Evolutionary conservation across 768 basidiomycete genomes (phyloP), one percentile per base, ranked within the genome.

Genomic region (Flagelloscypha sp.): DNA sequence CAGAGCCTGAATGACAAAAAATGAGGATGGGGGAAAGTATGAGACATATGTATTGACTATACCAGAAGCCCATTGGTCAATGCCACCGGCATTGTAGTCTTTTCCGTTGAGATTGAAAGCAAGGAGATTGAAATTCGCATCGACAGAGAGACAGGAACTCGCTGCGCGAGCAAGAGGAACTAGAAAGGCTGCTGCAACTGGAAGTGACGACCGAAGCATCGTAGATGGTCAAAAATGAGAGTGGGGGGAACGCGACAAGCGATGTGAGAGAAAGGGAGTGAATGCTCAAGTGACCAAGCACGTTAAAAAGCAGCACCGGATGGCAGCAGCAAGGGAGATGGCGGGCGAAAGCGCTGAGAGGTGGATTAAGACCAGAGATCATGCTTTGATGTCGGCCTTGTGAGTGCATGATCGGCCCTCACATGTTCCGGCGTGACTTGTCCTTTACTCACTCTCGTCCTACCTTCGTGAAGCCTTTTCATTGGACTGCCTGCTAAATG

Each of bases 51-150:
- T 21, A 16, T 13, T 23, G 6, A 27, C 24, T 29, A 30, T 62
- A 64, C 69, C 64, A 43, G 58, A 65, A 12, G 63, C 53, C 88
- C 88, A 95, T 4, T 70, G 65, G 47, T 70, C 66, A 48, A 79
- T 74, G 3, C 74, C 61, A 9, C 89, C 86, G 33, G 84, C 78
- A 46, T 74, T 77, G 63, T 83, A 92, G 57, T 95, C 92, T 49
- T 84, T 81, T 40, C 77, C 80, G 37, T 79, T 74, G 42, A 87
- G 73, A 36, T 84, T 86, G 53, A 97, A 87, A 15, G 81, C 85
- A 35, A 87, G 75, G 35, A 97, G 70, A 56, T 93, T 88, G 77
- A 81, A 90, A 47, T 59, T 63, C 27, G 66, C 49, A 51, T 94
- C 90, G 52, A 93, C 92, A 15, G 80, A 72, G 24, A 89, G 65